Base-by-base conservation (phyloP, 371 early-diverging fungal species). In the Blastocladiella emersonii region DNA sequence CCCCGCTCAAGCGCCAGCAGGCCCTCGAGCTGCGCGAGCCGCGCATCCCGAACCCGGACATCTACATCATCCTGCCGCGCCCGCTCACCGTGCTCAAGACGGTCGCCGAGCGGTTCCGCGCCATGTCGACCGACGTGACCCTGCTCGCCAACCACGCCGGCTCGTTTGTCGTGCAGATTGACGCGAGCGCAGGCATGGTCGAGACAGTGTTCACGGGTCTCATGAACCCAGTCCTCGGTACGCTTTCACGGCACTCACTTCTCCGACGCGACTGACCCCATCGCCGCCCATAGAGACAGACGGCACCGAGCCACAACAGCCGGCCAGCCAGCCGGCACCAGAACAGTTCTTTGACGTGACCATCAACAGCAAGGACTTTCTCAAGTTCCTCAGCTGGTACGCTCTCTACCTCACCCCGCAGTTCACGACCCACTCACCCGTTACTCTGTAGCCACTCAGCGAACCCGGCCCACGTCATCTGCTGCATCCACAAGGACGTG, bases 361-460 rank as follows among this genome's bases (percentile, higher is more conserved):
- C 19, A n/a, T 56, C 3, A 3, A 4, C 3, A 19, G 3, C 13
- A 56, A n/a, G 34, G 57, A 56, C n/a, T n/a, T 56, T 8, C 23
- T 56, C 34, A 56, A 56, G 57, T 56, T 56, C 23, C 19, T 56
- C 10, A 34, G 19, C 19, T 56, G 57, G 57, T 56, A 56, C 23
- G 39, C 19, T 37, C 13, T 37, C 13, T 37, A 5, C 45, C 19
- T 4, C 3, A 17, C 17, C 23, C 19, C 17, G 8, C 17, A 3
- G 3, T 3, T 21, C 19, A 21, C 45, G 45, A 44, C 12, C 19
- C 5, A 44, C 45, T 44, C 19, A 44, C 45, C 23, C 8, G 19
- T 44, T 3, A 17, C 3, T 44, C 23, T 17, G 17, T 21, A 44
- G 45, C 23, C 45, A 44, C 17, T 3, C 3, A 12, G 45, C 45